Evolutionary conservation across 2,329 filamentous ascomycete genomes (phyloP).

Genomic region (Cercospora beticola): DNA sequence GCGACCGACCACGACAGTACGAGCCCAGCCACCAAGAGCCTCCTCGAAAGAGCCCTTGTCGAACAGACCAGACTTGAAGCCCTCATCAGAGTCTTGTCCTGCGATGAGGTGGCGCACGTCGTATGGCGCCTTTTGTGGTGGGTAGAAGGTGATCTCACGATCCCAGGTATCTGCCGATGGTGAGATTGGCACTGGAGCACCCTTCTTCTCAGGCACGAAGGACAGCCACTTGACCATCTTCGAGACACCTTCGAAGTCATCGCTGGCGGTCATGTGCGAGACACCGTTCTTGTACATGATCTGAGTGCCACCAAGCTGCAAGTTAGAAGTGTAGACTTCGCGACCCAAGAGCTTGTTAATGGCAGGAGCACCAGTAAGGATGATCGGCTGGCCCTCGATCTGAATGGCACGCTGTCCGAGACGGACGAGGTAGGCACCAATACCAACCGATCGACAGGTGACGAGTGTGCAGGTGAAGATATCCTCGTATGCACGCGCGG

Average conservation of each 20-base stretch:
- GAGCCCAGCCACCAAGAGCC: conserved; percentile 93
- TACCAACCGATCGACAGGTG: conserved; percentile 97
- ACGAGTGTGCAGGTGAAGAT: conserved; percentile 98
- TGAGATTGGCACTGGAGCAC: conserved; percentile 87
- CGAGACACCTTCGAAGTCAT: conserved; percentile 96
- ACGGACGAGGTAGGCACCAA: conserved; percentile 97
- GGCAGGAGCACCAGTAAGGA: conserved; percentile 92
- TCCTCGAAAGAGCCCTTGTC: conserved; percentile 97
- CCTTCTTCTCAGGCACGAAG: conserved; percentile 93
- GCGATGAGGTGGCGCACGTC: conserved; percentile 93
- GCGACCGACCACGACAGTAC: conserved; percentile 93
- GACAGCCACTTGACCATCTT: conserved; percentile 99
- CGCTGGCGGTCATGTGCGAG: conserved; percentile 95
- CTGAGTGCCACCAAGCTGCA: conserved; percentile 99
- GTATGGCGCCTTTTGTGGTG: conserved; percentile 78
- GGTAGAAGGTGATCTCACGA: conserved; percentile 80
- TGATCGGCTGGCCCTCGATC: conserved; percentile 98
- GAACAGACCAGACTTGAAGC: conserved; percentile 88
- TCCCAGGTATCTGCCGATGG: conserved; percentile 86
- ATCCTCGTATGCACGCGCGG: conserved; percentile 94
- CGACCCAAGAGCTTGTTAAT: conserved; percentile 98
- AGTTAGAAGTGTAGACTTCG: conserved; percentile 97
- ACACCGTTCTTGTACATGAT: conserved; percentile 99
- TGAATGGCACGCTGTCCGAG: conserved; percentile 98
- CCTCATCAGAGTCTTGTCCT: conserved; percentile 80